Evolutionary conservation across 1,139 yeast species (phyloP).

Genomic region (Trichomonascaceae sp.): DNA sequence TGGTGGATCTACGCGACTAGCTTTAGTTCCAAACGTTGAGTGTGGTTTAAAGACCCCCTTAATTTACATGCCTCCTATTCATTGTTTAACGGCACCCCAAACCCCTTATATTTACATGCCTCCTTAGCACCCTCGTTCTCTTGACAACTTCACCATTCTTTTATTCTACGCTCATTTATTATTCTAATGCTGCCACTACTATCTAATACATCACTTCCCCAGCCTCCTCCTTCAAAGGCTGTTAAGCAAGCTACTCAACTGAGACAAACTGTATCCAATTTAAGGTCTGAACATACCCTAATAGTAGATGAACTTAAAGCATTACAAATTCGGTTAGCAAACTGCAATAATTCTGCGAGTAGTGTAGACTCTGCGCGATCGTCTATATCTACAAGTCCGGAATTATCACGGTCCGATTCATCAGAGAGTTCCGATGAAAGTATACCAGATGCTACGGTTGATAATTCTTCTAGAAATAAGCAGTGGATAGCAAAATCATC

Average conservation of each 20-base stretch:
- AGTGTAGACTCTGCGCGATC: background rate
- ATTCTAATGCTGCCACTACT: background rate
- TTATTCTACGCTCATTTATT: background rate
- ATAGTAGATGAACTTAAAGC: slow-evolving; percentile 5
- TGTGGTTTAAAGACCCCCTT: background rate
- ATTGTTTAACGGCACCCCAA: background rate
- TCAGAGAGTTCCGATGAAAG: background rate
- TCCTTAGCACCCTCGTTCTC: background rate
- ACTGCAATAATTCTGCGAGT: background rate
- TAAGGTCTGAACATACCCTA: background rate
- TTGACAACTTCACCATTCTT: background rate
- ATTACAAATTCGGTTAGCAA: slow-evolving; percentile 4
- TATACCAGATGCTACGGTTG: background rate
- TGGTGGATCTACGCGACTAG: background rate
- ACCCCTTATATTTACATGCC: background rate
- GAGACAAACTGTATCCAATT: background rate
- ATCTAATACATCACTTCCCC: background rate
- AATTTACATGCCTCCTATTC: background rate
- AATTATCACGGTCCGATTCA: background rate
- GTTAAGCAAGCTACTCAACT: slow-evolving; percentile 4
- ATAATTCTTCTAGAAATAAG: background rate
- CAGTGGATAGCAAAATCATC: background rate
- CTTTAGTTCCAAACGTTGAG: background rate
- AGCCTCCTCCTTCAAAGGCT: slow-evolving; percentile 6
- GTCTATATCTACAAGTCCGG: background rate